Evolutionary conservation across 768 basidiomycete species (phyloP), one percentile per base, ranked within the genome.

Genomic region (Lentinula boryana): DNA sequence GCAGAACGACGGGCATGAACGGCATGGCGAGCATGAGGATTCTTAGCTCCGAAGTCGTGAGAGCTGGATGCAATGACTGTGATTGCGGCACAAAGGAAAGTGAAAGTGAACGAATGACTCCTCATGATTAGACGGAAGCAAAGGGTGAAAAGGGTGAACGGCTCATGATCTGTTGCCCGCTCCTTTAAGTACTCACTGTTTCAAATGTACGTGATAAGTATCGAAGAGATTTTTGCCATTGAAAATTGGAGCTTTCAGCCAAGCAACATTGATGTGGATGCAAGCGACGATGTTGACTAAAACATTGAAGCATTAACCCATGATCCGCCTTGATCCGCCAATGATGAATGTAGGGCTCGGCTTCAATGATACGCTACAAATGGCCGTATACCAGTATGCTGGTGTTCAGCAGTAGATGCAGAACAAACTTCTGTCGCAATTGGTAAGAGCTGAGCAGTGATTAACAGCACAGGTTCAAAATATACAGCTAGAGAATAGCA

Each of bases 21-120:
- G 1, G 59, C 58, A 50, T 53, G 23, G n/a, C 67, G 64, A 58
- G 74, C 74, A 60, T 70, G 75, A 79, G 56, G 31, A 67, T 54
- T 63, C 64, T 50, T 62, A 68, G 48, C 66, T 72, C 63, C 71
- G 71, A 46, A 13, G 31, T 44, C 13, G 36, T 49, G 57, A n/a
- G 68, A 65, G 61, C 57, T 61, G 58, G 71, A 74, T 52, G 71
- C 67, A 54, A 66, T 71, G 51, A 65, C 62, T 36, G 70, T 69
- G 56, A 63, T 60, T 55, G 69, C 61, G 48, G 65, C 64, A 52
- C 65, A 64, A 61, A 76, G 65, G 46, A 77, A 67, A 62, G 78
- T 68, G 56, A 84, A 68, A 65, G 78, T 62, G 40, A 79, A 68
- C 64, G 75, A 67, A 56, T 73, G 66, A 63, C 79, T 61, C 75